Evolutionary conservation across 208 protist species (phyloP), one percentile per base, ranked within the genome.

Genomic region (Trypanosoma grayi): DNA sequence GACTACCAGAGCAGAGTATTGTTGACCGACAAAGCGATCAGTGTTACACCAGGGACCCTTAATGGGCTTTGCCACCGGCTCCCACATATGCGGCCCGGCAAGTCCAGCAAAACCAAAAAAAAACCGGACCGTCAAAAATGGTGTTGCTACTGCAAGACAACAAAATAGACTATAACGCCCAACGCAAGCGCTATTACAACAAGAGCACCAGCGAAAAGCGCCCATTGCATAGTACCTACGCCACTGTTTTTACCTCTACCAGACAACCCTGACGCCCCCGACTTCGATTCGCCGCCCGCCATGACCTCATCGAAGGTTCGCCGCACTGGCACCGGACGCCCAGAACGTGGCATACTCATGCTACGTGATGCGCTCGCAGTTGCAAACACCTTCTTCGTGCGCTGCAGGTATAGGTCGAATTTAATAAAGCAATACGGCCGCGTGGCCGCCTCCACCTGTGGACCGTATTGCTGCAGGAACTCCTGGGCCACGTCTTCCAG

Each of bases 361-460:
- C 56, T 66, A 13, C 72, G 66, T n/a, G 46, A 61, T 3, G 60
- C 44, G 13, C 44, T 54, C 8, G 65, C 36, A 40, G 69, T 50
- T 37, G 47, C 24, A 57, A 75, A 69, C 36, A 71, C 55, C 33
- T 53, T 68, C 51, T 81, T 81, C 22, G 59, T 73, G 14, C 60
- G 50, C 60, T 75, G 75, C 24, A 81, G 47, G 25, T 72, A 77
- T n/a, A 69, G 28, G 36, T 81, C 75, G 66, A 77, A 81, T 31
- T 66, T 74, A 43, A 81, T 69, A 52, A 81, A 81, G 52, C 63
- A 67, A 40, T 81, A 81, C 6, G 75, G 75, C 11, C 75, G 69
- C 20, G 60, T 59, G 4, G 66, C 70, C 11, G 53, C n/a, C 47
- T 68, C 68, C 2, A 77, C 51, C 58, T 76, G 39, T 18, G 62